phyloP scores from a whole-genome alignment of 2,329 filamentous ascomycete species.

The Delphinella strobiligena region DNA sequence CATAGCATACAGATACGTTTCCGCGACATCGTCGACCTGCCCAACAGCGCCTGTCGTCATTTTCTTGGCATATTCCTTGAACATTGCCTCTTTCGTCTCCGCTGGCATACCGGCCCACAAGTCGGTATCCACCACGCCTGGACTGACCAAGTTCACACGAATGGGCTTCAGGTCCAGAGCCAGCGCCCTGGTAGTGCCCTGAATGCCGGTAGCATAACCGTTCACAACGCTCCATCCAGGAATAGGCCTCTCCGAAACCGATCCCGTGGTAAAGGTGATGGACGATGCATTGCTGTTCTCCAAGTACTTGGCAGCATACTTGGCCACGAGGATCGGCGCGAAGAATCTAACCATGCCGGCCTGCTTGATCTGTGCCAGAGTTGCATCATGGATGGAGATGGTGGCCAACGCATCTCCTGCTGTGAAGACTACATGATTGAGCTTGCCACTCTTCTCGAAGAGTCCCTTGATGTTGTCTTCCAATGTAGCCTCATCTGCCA shows the following conservation, averaged over 20 bases:
- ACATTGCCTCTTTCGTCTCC: slow-evolving; percentile 16
- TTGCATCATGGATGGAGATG: slow-evolving; percentile 29
- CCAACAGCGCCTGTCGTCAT: slow-evolving; percentile 25
- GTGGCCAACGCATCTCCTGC: slow-evolving; percentile 38
- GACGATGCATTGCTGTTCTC: slow-evolving; percentile 30
- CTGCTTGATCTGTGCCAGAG: slow-evolving; percentile 27
- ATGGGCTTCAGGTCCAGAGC: slow-evolving; percentile 53
- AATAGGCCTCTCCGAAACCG: slow-evolving; percentile 38
- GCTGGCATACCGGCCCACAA: slow-evolving; percentile 25
- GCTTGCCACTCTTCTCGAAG: slow-evolving; percentile 26
- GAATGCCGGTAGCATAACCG: slow-evolving; percentile 37
- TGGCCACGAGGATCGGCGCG: slow-evolving; percentile 40
- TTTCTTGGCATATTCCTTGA: slow-evolving; percentile 17
- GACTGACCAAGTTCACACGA: slow-evolving; percentile 50
- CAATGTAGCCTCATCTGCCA: slow-evolving; percentile 34
- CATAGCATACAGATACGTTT: slow-evolving; percentile 37
- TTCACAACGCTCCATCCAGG: slow-evolving; percentile 40
- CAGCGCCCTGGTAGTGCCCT: slow-evolving; percentile 42
- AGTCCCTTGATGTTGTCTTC: slow-evolving; percentile 36
- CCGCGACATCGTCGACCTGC: slow-evolving; percentile 30
- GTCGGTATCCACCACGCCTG: slow-evolving; percentile 39
- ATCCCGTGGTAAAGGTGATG: slow-evolving; percentile 46
- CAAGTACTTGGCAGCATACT: slow-evolving; percentile 36
- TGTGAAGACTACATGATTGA: slow-evolving; percentile 48
- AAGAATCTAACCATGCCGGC: slow-evolving; percentile 40